Conservation (phyloP, 208 protist genomes). For the Leishmania tarentolae region DNA sequence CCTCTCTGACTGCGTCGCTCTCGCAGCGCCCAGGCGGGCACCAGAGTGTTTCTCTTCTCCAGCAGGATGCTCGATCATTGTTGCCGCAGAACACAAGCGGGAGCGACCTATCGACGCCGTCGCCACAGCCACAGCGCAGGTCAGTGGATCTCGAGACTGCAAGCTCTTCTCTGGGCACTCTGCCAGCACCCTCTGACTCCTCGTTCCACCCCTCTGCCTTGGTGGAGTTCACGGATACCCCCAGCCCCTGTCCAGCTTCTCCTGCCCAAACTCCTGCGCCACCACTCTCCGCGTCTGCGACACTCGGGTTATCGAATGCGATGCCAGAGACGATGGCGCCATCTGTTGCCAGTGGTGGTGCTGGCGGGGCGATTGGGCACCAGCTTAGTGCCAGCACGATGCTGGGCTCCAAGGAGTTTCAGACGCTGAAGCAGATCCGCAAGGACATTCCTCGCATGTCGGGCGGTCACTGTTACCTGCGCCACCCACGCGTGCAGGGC, state of each 20-base stretch:
- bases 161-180: neutral
- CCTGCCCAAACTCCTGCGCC: too few species aligned
- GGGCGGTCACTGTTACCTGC: constrained; percentile 66
- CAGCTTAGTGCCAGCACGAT: constrained; percentile 40
- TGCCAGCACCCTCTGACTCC: neutral
- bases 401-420: constrained; percentile 50
- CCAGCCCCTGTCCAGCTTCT: neutral
- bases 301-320: neutral
- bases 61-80: constrained; percentile 11
- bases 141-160: neutral
- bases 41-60: neutral
- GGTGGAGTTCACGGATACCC: neutral
- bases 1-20: neutral
- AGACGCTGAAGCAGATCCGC: constrained; percentile 82
- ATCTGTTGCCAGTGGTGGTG: neutral
- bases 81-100: neutral
- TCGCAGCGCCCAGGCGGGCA: neutral
- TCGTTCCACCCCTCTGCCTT: neutral
- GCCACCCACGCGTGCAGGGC: constrained; percentile 58
- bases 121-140: neutral
- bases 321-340: neutral
- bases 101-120: neutral
- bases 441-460: constrained; percentile 91
- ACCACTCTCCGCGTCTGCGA: neutral
- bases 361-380: constrained; percentile 3